phyloP scores from a whole-genome alignment of 371 early-diverging fungal genomes.

The Synchytrium microbalum region DNA sequence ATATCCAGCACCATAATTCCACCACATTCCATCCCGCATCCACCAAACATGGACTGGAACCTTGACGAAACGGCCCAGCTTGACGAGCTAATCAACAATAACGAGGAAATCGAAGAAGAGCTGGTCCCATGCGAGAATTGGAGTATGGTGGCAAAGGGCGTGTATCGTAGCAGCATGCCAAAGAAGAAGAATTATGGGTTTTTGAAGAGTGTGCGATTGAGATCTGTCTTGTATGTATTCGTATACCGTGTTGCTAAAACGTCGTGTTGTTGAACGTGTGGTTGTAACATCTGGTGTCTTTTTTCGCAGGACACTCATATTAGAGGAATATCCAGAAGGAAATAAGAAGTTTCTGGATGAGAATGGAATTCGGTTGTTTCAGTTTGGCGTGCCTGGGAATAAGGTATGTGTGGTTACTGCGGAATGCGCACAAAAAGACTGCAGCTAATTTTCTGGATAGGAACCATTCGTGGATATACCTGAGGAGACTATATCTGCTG shows the following conservation, averaged over 20 bases:
- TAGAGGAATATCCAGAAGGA: slow-evolving; percentile 93
- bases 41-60: too few relatives aligned
- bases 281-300: slow-evolving; percentile 4
- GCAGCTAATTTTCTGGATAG: slow-evolving; percentile 28
- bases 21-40: not conserved
- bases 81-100: too few relatives aligned
- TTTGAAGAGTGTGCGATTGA: slow-evolving; percentile 77
- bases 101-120: slow-evolving; percentile 31
- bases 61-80: too few relatives aligned
- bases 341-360: slow-evolving; percentile 82
- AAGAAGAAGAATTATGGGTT: slow-evolving; percentile 85
- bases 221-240: slow-evolving; percentile 67
- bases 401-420: slow-evolving; percentile 48
- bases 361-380: slow-evolving; percentile 72
- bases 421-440: not conserved
- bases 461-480: slow-evolving; percentile 98
- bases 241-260: too few relatives aligned
- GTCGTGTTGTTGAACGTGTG: too few relatives aligned
- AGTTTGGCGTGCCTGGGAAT: slow-evolving; percentile 94
- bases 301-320: slow-evolving; percentile 63
- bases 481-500: slow-evolving; percentile 81
- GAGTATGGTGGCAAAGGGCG: slow-evolving; percentile 77
- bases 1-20: not conserved
- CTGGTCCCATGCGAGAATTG: slow-evolving; percentile 84
- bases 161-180: slow-evolving; percentile 87